These are phyloP conservation scores for Amanita rimosa DNA, from an alignment of 768 basidiomycete species.

Conservation along the genomic window DNA sequence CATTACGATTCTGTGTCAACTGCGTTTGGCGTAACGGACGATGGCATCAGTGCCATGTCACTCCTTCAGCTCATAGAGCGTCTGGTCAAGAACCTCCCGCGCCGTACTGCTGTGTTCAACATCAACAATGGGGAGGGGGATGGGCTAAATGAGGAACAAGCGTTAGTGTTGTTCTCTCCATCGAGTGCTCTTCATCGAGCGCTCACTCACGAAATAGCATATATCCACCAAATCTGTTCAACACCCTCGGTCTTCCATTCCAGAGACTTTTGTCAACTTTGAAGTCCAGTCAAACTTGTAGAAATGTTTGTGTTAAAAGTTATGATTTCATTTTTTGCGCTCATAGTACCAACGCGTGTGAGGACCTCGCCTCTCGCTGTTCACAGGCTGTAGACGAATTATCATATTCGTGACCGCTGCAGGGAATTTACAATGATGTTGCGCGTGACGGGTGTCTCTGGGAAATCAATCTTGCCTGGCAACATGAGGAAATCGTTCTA, in stretches of 20 bases:
- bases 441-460: conserved; percentile 80
- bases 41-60: conserved; percentile 63
- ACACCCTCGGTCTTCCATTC: conserved; percentile 64
- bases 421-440: conserved; percentile 89
- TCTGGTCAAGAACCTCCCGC: conserved; percentile 34
- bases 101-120: conserved; percentile 65
- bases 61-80: conserved; percentile 55
- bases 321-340: too few relatives aligned
- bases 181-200: too few relatives aligned
- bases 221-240: conserved; percentile 40
- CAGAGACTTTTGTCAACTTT: conserved; percentile 64
- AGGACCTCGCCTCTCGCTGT: too few relatives aligned
- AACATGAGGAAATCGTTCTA: conserved; percentile 96
- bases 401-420: too few relatives aligned
- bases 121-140: conserved; percentile 84
- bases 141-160: conserved; percentile 59
- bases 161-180: conserved; percentile 24
- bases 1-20: conserved; percentile 79
- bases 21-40: conserved; percentile 65
- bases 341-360: too few relatives aligned
- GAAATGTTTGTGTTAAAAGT: too few relatives aligned
- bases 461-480: conserved; percentile 93
- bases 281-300: too few relatives aligned
- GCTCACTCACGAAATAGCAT: background rate
- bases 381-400: too few relatives aligned